Evolutionary conservation across 2,329 filamentous ascomycete genomes (phyloP).

Genomic region (Fusarium staphyleae): DNA sequence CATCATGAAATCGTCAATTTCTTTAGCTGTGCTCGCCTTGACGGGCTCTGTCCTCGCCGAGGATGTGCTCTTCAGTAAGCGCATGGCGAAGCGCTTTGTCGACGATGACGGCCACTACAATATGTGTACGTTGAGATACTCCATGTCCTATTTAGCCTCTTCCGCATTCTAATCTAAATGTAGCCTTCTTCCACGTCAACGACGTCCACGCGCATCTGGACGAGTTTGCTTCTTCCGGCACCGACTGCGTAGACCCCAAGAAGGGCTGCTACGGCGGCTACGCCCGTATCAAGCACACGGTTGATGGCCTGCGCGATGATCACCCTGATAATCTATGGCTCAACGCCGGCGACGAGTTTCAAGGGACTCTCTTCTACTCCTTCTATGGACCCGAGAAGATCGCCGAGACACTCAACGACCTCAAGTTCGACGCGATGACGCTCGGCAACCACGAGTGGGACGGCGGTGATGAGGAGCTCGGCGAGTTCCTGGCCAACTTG

Average conservation of each 20-base stretch:
- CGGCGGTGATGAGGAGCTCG: constrained; percentile 67
- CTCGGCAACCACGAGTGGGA: constrained; percentile 74
- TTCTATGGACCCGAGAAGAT: constrained; percentile 74
- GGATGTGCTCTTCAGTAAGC: constrained; percentile 58
- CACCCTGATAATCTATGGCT: constrained; percentile 69
- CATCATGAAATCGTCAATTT: constrained; percentile 36
- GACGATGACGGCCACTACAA: constrained; percentile 60
- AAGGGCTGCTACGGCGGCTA: constrained; percentile 71
- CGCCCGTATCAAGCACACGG: constrained; percentile 66
- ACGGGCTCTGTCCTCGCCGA: constrained; percentile 46
- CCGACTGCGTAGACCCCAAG: constrained; percentile 64
- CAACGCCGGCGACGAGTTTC: constrained; percentile 74
- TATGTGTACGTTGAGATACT: constrained; percentile 50
- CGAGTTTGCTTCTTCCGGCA: constrained; percentile 66
- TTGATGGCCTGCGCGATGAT: constrained; percentile 62
- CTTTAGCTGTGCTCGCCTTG: constrained; percentile 37
- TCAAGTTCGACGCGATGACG: constrained; percentile 73
- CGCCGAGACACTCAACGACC: constrained; percentile 68
- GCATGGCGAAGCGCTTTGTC: constrained; percentile 57
- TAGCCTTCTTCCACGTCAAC: constrained; percentile 72
- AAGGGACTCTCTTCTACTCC: constrained; percentile 72
- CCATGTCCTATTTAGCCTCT: not conserved
- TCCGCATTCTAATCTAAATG: not conserved
- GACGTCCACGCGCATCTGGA: constrained; percentile 73
- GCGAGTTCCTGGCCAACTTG: constrained; percentile 66